Evolutionary conservation across 23 red algal genomes (phyloP).

Genomic region (Agarophyton chilense): DNA sequence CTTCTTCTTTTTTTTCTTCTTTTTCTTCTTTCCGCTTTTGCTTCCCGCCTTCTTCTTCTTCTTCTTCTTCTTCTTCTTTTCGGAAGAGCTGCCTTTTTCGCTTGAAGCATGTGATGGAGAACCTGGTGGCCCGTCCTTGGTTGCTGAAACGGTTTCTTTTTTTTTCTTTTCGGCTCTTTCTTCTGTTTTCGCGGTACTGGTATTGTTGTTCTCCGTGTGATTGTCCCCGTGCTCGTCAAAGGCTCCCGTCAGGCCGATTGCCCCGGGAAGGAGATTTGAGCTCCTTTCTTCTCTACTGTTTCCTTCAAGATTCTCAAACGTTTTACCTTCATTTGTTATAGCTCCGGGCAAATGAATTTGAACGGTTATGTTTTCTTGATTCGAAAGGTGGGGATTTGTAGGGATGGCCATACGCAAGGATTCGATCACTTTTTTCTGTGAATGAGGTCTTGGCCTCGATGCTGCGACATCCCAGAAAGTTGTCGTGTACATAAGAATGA

Average conservation of each 20-base stretch:
- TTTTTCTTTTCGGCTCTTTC: not conserved
- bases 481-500: not conserved
- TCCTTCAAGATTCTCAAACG: constrained; percentile 41
- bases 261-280: constrained; percentile 52
- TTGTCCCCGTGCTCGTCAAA: constrained; percentile 45
- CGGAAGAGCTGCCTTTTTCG: not conserved
- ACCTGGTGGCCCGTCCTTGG: not conserved
- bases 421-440: not conserved
- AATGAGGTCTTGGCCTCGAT: not conserved
- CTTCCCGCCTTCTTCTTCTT: constrained; percentile 7
- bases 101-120: not conserved
- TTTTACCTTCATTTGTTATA: constrained; percentile 45
- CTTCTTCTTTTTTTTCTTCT: constrained; percentile 44
- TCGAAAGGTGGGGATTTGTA: constrained; percentile 15
- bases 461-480: constrained; percentile 18
- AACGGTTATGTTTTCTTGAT: constrained; percentile 24
- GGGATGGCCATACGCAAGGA: constrained; percentile 3
- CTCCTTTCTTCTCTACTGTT: not conserved
- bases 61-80: not conserved
- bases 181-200: not conserved
- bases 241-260: constrained; percentile 40
- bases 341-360: constrained; percentile 31
- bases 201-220: not conserved
- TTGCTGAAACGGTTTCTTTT: not conserved
- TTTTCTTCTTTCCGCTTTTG: constrained; percentile 21